Evolutionary conservation across 179 eudicot species (phyloP).

Genomic region (Camellia oleifera): DNA sequence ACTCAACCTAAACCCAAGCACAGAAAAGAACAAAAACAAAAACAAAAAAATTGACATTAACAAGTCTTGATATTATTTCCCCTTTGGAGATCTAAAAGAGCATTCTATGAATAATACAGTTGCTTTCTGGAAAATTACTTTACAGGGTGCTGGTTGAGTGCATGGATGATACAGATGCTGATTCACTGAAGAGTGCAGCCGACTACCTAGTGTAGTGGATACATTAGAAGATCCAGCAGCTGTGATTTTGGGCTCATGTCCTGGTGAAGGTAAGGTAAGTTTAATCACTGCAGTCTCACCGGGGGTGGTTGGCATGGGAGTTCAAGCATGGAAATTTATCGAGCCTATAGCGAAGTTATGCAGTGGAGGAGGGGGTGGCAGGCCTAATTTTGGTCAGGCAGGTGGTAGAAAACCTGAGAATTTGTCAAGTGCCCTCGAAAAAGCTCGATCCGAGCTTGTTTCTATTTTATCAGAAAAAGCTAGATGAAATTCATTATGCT

Average conservation of each 20-base stretch:
- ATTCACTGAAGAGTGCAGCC: conserved; percentile 89
- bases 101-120: not conserved
- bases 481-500: conserved; percentile 24
- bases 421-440: conserved; percentile 63
- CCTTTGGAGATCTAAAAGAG: not conserved
- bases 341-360: conserved; percentile 86
- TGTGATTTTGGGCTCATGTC: conserved; percentile 82
- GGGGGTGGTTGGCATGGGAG: conserved; percentile 61
- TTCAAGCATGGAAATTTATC: conserved; percentile 86
- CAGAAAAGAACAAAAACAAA: not conserved
- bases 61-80: too few species aligned
- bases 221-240: conserved; percentile 82
- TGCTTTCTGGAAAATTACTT: not conserved
- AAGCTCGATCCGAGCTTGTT: conserved; percentile 67
- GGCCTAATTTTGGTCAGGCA: conserved; percentile 93
- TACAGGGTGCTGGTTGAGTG: conserved; percentile 75
- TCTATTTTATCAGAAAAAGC: conserved; percentile 49
- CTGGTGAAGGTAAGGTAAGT: conserved; percentile 84
- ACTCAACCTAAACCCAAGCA: not conserved
- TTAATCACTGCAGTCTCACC: conserved; percentile 85
- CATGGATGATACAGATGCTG: conserved; percentile 89
- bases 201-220: conserved; percentile 49
- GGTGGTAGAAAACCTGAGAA: conserved; percentile 92
- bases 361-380: conserved; percentile 96
- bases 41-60: not conserved